Base-by-base conservation (phyloP, 371 early-diverging fungal genomes). In the Paraphysoderma sedebokerense region DNA sequence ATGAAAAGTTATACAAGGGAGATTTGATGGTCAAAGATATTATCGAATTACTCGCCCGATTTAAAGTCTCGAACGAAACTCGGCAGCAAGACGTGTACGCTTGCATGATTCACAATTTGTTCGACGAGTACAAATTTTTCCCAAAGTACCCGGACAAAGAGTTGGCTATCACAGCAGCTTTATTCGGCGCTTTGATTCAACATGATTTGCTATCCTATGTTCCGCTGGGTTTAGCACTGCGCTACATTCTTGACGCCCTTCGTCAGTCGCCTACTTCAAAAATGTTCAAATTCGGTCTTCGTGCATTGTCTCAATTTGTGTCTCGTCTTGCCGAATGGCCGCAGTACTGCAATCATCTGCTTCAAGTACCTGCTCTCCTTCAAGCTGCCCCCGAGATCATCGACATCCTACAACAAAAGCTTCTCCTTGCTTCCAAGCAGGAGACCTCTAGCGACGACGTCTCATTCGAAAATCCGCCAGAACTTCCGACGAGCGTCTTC, bases 71-170 rank as follows among this genome's bases (percentile, higher is more conserved):
- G 8, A 49, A 64, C 20, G 70, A 72, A 46, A 54, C 65, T 15
- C 66, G 80, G 19, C 85, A 87, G 38, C 77, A 75, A 57, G 79
- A 85, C 28, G 62, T 83, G 9, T 88, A 70, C 60, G 74, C 72
- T 11, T 85, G 82, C 59, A 85, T 87, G 77, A 76, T 87, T 29
- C 79, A 81, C 58, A 80, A 79, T 45, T 64, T 88, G 12, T 79
- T 96, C 56, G 97, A 95, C 50, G 97, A 96, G 59, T 92, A 86
- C 60, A 76, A 80, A 34, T 93, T 87, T 55, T 91, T 95, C 49
- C 68, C 82, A 7, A 81, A 85, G 54, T 96, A 93, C 58, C 96
- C 95, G 1, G 92, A 89, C 35, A 82, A 82, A 53, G 85, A 91
- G 57, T 68, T 95, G n/a, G 62, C 76, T 2, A 76, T 90, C 24